Evolutionary conservation across 805 yeast species (phyloP).

Genomic region (Dipodascopsis uninucleata): DNA sequence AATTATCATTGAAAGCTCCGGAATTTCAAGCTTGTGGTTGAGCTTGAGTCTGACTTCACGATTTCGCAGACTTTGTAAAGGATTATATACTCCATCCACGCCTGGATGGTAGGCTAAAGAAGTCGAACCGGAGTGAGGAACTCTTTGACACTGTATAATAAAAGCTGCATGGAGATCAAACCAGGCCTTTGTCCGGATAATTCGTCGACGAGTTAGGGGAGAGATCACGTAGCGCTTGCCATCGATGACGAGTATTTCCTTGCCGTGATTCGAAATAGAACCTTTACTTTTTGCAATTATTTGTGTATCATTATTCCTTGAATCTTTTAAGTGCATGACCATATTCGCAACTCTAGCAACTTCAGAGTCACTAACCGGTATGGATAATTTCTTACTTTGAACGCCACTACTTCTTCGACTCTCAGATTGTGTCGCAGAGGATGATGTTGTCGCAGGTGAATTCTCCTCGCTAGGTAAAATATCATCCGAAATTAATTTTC

Average conservation of each 20-base stretch:
- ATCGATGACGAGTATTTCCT: slow-evolving; percentile 3
- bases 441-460: no score
- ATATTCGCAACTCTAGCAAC: slow-evolving; percentile 21
- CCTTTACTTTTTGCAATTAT: no score
- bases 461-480: no score
- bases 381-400: no score
- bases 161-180: slow-evolving; percentile 20
- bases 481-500: no score
- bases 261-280: no score
- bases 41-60: slow-evolving; percentile 14
- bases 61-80: slow-evolving; percentile 26
- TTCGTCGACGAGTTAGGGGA: slow-evolving; percentile 18
- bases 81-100: slow-evolving; percentile 28
- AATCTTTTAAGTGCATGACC: slow-evolving; percentile 21
- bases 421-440: no score
- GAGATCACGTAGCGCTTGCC: no score
- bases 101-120: slow-evolving; percentile 6
- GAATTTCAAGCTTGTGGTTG: slow-evolving; percentile 6
- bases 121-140: slow-evolving; percentile 1
- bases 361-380: no score
- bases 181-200: slow-evolving; percentile 21
- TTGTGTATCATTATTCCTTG: no score
- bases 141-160: slow-evolving; percentile 13
- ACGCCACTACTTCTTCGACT: no score
- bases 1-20: slow-evolving; percentile 5